Percentiles rank a stretch among this genome's conserved stretches.
Conservation (phyloP, 2,329 filamentous ascomycete species). For the Ambrosiella beaveri region DNA sequence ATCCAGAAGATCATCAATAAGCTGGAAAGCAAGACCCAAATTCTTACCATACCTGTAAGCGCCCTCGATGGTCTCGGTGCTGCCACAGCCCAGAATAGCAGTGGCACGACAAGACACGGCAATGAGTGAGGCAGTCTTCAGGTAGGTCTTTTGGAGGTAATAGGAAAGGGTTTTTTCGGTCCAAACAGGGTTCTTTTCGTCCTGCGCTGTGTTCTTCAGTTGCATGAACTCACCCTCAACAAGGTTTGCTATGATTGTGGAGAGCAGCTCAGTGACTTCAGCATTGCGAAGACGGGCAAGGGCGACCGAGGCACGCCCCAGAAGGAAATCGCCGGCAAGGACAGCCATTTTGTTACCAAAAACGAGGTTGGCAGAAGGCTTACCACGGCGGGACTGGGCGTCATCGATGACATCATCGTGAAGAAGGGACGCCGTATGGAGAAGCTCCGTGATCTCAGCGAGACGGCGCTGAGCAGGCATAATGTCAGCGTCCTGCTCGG, state of each 20-base stretch:
- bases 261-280: constrained; percentile 84
- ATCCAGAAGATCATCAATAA: constrained; percentile 95
- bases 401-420: constrained; percentile 98
- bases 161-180: constrained; percentile 81
- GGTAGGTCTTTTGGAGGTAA: constrained; percentile 94
- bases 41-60: constrained; percentile 90
- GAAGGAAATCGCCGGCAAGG: constrained; percentile 85
- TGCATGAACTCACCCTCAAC: constrained; percentile 99
- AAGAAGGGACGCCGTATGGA: constrained; percentile 88
- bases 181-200: constrained; percentile 70
- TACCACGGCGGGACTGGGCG: constrained; percentile 66
- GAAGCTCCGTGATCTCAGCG: constrained; percentile 92
- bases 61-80: constrained; percentile 67
- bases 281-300: constrained; percentile 78
- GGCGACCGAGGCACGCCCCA: constrained; percentile 84
- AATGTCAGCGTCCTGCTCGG: constrained; percentile 42
- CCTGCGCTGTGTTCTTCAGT: constrained; percentile 82
- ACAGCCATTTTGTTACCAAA: constrained; percentile 99
- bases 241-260: constrained; percentile 91
- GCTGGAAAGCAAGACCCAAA: constrained; percentile 82
- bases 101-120: constrained; percentile 89
- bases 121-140: constrained; percentile 91
- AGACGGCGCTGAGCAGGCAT: constrained; percentile 83
- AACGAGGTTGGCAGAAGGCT: constrained; percentile 76
- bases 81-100: constrained; percentile 64